Base-by-base conservation (phyloP, 345 rosid species). In the Reutealis trisperma region DNA sequence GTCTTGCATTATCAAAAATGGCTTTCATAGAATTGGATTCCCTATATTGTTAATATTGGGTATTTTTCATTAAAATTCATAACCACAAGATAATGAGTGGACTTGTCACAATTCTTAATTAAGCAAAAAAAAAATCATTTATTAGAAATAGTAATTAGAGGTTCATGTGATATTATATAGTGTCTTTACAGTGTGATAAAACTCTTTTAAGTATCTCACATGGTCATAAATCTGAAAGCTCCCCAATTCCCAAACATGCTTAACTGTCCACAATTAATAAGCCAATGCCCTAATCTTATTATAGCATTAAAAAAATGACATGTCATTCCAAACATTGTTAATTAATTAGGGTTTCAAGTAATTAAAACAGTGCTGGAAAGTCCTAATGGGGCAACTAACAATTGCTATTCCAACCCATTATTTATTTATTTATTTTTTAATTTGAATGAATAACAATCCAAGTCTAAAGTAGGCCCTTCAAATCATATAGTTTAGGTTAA, bases 141-240 rank as follows among this genome's bases (percentile, higher is more conserved):
- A 57, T 4, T 0, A 22, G 2, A 60, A 1, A 60, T 22, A 60
- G 30, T 19, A 24, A n/a, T 60, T n/a, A 25, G 8, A 63, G 67
- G 42, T 32, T 63, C 67, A 32, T 32, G 45, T 32, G 45, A 63
- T 63, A 5, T 5, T 32, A 34, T 62, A 2, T 15, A 32, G 11
- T 63, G 42, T 62, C 66, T 62, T 62, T 27, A 16, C 42, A 27
- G 8, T 67, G 32, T 44, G 22, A 21, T 4, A 7, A 44, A 44
- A 67, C 55, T 52, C 57, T n/a, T 67, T 16, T n/a, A 67, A 67
- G 71, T 55, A 42, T 18, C 30, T 67, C 71, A 67, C 71, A 67
- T 67, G 71, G 14, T 9, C 14, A 65, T 41, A 8, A 37, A 65
- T 65, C 51, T 67, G 1, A 67, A 42, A 67, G 71, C 71, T 45